phyloP scores from a whole-genome alignment of 1,284 basidiomycete species.

The Sanghuangporus baumii region DNA sequence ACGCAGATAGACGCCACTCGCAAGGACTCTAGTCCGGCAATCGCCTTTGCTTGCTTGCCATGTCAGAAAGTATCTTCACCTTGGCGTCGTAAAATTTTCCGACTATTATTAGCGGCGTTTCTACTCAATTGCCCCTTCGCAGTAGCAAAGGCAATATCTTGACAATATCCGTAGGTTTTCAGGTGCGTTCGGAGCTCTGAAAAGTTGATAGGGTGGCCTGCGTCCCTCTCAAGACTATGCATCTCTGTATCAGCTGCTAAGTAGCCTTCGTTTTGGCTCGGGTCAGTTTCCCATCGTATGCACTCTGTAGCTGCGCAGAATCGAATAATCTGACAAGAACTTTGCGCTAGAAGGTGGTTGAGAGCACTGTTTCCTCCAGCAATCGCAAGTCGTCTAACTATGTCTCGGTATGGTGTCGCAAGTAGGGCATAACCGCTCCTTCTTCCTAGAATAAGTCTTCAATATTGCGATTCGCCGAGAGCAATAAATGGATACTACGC shows the following conservation, averaged over 20 bases:
- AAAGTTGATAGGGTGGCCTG: conserved; percentile 71
- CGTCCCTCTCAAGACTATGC: conserved; percentile 79
- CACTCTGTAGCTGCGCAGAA: conserved; percentile 76
- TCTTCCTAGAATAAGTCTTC: conserved; percentile 55
- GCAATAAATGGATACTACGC: not conserved
- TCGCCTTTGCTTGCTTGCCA: conserved; percentile 38
- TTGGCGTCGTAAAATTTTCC: conserved; percentile 78
- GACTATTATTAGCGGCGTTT: conserved; percentile 71
- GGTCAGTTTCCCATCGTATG: conserved; percentile 87
- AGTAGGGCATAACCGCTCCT: conserved; percentile 84
- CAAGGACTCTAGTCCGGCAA: not conserved
- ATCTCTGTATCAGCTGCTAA: conserved; percentile 58
- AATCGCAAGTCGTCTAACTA: conserved; percentile 81
- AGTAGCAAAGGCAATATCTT: conserved; percentile 80
- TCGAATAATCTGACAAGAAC: conserved; percentile 93
- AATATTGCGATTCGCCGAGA: not conserved
- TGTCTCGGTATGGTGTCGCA: conserved; percentile 86
- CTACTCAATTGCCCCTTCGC: conserved; percentile 86
- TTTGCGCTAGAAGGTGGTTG: conserved; percentile 60
- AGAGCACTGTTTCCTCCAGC: conserved; percentile 56
- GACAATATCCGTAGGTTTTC: conserved; percentile 71
- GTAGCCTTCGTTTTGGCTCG: conserved; percentile 71
- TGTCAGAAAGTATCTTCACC: conserved; percentile 66
- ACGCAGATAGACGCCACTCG: not conserved
- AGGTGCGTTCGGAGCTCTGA: conserved; percentile 74